phyloP scores from a whole-genome alignment of 306 rosid genomes.

The Cucurbita argyrosperma region DNA sequence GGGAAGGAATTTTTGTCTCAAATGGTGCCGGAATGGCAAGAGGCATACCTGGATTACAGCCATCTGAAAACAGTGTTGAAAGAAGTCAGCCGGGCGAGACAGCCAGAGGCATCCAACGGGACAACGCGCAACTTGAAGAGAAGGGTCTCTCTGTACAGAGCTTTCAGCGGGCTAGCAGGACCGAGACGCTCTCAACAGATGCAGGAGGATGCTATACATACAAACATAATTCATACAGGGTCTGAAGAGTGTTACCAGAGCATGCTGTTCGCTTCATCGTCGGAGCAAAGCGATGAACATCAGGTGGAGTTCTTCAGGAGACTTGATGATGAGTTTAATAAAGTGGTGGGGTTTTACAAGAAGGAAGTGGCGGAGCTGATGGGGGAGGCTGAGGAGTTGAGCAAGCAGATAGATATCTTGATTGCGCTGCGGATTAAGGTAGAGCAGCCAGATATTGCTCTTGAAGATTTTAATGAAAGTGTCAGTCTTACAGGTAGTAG shows the following conservation, averaged over 20 bases:
- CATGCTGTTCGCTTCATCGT: constrained; percentile 19
- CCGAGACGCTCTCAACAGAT: constrained; percentile 13
- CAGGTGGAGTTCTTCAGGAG: constrained; percentile 36
- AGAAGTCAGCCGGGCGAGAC: constrained; percentile 12
- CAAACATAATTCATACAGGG: constrained; percentile 19
- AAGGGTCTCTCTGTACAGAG: constrained; percentile 39
- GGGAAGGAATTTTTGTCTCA: constrained; percentile 60
- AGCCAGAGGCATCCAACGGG: not conserved
- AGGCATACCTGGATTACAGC: constrained; percentile 54
- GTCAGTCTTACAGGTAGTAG: not conserved
- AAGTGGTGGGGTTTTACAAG: constrained; percentile 40
- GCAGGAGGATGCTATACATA: constrained; percentile 27
- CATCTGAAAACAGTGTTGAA: constrained; percentile 39
- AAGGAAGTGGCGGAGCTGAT: constrained; percentile 28
- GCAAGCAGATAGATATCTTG: constrained; percentile 49
- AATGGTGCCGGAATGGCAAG: constrained; percentile 73
- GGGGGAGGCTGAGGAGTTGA: constrained; percentile 51
- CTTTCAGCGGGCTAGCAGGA: constrained; percentile 48
- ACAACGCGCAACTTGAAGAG: constrained; percentile 22
- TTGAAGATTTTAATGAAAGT: not conserved
- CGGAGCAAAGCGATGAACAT: constrained; percentile 25
- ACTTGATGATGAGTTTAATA: constrained; percentile 62
- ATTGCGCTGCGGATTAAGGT: constrained; percentile 51
- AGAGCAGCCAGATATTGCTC: constrained; percentile 21
- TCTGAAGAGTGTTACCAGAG: constrained; percentile 26